A percentile compares a stretch with the other conserved stretches of the same genome.
These are phyloP conservation scores for Amanita molliuscula DNA, from an alignment of 768 basidiomycete species.

Conservation along the genomic window DNA sequence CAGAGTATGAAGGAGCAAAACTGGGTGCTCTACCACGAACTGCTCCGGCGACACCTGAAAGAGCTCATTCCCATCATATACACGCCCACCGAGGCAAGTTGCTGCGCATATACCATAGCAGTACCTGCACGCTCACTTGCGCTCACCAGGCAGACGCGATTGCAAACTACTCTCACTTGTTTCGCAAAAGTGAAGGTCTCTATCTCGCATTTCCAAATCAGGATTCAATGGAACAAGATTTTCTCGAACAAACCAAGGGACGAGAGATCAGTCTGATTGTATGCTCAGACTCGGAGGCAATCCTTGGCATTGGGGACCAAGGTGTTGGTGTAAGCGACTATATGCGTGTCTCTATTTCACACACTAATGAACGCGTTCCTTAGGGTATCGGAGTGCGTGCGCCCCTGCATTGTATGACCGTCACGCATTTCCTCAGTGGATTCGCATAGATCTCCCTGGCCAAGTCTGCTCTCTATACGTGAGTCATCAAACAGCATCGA, in stretches of 20 bases:
- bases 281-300: slow-evolving; percentile 78
- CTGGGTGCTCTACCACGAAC: slow-evolving; percentile 69
- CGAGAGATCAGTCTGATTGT: slow-evolving; percentile 69
- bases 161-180: slow-evolving; percentile 62
- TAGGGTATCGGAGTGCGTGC: slow-evolving; percentile 42
- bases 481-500: slow-evolving; percentile 11
- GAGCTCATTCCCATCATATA: slow-evolving; percentile 70
- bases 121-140: no score
- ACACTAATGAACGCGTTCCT: not conserved
- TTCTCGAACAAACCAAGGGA: slow-evolving; percentile 54
- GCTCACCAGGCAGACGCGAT: no score
- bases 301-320: slow-evolving; percentile 60
- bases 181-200: slow-evolving; percentile 68
- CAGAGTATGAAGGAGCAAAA: slow-evolving; percentile 75
- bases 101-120: no score
- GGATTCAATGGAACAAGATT: slow-evolving; percentile 68
- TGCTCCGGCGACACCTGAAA: slow-evolving; percentile 46
- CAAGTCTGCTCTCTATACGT: slow-evolving; percentile 75
- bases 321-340: slow-evolving; percentile 61
- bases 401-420: not conserved
- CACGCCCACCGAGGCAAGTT: slow-evolving; percentile 34
- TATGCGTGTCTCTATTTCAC: not conserved
- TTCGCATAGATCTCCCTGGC: slow-evolving; percentile 55
- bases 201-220: slow-evolving; percentile 54
- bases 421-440: not conserved